Base-by-base conservation (phyloP, 345 rosid species). In the Eucalyptus victrix region DNA sequence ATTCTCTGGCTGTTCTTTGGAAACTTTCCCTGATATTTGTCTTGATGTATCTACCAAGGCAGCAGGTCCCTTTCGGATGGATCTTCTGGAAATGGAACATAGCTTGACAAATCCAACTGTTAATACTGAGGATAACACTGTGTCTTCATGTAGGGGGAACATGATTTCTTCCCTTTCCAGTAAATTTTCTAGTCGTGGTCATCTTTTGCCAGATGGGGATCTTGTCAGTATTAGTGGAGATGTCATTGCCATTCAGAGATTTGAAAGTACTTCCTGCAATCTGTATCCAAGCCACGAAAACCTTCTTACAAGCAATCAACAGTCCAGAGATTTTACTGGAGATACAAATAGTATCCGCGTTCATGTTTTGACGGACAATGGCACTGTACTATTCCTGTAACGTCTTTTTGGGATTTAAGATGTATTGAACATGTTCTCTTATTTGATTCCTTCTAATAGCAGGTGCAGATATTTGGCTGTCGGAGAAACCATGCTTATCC, bases 391-490 rank as follows among this genome's bases (percentile, higher is more conserved):
- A 89, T 50, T 92, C 89, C 88, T 88, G 86, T 34, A 50, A 67
- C 8, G 6, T 50, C 80, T 86, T 87, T 34, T 83, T 69, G 50
- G 40, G n/a, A 49, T 80, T 81, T 88, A 85, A 86, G 51, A 87
- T 88, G 50, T 56, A 58, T 89, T 80, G 86, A 89, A 85, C n/a
- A 45, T 56, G 89, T 86, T 53, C 85, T 88, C 50, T 89, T 89
- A 88, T 92, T 51, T 51, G 62, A 87, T 87, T 86, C n/a, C 87
- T 19, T 88, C 89, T 89, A 54, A 87, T 89, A 90, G 56, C 93
- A 96, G 99, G 97, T 96, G 87, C 93, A 88, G 89, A 92, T 96
- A 60, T 92, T 91, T 90, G 96, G 98, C 91, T 92, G 92, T 49
- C 88, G 94, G 24, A 92, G 93, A 49, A 95, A 94, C 91, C 91